Evolutionary conservation across 345 rosid species (phyloP).

Genomic region (Anacardium occidentale): DNA sequence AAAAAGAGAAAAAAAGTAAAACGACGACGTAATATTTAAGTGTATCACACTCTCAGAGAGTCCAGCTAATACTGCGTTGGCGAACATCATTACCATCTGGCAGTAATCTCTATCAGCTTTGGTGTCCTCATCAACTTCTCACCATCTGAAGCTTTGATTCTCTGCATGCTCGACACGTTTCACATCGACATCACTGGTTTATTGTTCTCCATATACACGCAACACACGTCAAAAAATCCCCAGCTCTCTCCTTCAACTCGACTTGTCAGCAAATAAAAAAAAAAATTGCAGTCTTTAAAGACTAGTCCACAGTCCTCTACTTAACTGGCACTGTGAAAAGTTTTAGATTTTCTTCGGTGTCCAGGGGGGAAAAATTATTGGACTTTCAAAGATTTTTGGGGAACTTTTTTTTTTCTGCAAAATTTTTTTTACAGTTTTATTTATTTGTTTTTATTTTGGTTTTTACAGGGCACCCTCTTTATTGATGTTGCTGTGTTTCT

Average conservation of each 20-base stretch:
- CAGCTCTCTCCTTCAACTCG: neutral
- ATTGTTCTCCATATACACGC: neutral
- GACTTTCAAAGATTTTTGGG: slow-evolving; percentile 2
- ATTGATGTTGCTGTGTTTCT: slow-evolving; percentile 41
- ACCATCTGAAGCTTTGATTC: neutral
- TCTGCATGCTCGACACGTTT: slow-evolving; percentile 35
- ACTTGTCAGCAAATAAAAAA: neutral
- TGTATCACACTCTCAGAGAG: neutral
- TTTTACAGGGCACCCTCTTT: slow-evolving; percentile 28
- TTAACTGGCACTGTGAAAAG: neutral
- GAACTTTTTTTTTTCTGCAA: neutral
- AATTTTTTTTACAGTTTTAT: neutral
- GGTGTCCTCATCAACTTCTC: slow-evolving; percentile 11
- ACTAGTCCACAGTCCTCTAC: neutral
- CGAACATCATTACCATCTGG: slow-evolving; percentile 32
- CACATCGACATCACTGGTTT: neutral
- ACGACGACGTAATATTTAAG: slow-evolving; percentile 23
- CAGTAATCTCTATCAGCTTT: slow-evolving; percentile 21
- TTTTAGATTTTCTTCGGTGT: neutral
- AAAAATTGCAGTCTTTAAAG: no score
- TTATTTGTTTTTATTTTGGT: neutral
- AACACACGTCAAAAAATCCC: neutral
- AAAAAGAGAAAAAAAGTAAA: neutral
- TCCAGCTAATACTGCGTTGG: slow-evolving; percentile 41
- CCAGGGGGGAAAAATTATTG: no score